Percentiles rank a stretch among this genome's conserved stretches.
Conservation (phyloP, 768 basidiomycete species). For the Psilocybe sp. region DNA sequence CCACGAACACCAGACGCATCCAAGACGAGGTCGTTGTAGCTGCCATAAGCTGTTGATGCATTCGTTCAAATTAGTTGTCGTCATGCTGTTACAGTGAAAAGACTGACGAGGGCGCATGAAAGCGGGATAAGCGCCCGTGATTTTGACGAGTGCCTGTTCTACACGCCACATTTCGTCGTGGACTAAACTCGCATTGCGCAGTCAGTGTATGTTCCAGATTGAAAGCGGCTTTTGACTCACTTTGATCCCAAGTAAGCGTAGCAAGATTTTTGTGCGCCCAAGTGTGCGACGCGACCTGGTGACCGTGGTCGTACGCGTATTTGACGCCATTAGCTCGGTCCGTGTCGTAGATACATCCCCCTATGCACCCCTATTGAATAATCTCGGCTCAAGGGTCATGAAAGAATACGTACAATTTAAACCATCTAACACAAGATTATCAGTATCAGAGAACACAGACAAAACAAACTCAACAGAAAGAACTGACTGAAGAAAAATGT, state of each 20-base stretch:
- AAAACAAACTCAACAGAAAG: neutral
- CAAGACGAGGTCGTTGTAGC: slow-evolving; percentile 35
- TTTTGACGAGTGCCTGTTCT: slow-evolving; percentile 31
- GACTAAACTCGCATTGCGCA: slow-evolving; percentile 15
- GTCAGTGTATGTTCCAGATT: neutral
- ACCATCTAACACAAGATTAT: slow-evolving; percentile 26
- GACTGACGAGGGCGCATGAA: slow-evolving; percentile 37
- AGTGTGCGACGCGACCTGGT: slow-evolving; percentile 44
- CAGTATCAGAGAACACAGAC: neutral
- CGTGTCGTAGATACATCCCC: slow-evolving; percentile 35
- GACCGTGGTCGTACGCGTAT: slow-evolving; percentile 35
- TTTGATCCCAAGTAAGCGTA: slow-evolving; percentile 27
- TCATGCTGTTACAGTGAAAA: neutral
- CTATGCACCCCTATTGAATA: slow-evolving; percentile 17
- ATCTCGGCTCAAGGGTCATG: no score
- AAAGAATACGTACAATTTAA: slow-evolving; percentile 33
- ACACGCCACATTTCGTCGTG: slow-evolving; percentile 34
- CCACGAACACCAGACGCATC: slow-evolving; percentile 28
- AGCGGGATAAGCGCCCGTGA: slow-evolving; percentile 33
- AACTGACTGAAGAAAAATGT: slow-evolving; percentile 41
- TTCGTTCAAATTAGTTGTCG: neutral
- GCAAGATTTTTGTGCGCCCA: slow-evolving; percentile 38
- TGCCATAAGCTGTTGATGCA: slow-evolving; percentile 32
- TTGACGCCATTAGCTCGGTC: slow-evolving; percentile 25
- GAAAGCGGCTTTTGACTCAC: slow-evolving; percentile 16